phyloP scores from a whole-genome alignment of 2,329 filamentous ascomycete species.

The Tolypocladium inflatum region DNA sequence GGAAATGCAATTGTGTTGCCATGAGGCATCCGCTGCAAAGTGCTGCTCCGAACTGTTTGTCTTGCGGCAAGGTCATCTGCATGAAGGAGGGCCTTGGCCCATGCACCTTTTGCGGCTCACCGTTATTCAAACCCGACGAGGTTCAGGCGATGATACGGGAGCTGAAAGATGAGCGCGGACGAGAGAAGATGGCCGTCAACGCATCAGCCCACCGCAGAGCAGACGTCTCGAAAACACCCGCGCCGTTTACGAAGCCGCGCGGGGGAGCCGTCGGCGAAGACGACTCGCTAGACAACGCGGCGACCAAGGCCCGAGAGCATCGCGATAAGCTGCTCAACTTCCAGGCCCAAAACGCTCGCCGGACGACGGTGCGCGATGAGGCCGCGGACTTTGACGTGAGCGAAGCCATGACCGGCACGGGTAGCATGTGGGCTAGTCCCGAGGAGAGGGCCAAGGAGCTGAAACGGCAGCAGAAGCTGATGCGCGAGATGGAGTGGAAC shows the following conservation, averaged over 20 bases:
- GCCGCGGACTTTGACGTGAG: constrained; percentile 54
- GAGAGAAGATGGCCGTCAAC: constrained; percentile 77
- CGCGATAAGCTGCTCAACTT: constrained; percentile 72
- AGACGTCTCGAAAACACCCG: constrained; percentile 52
- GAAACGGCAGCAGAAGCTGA: constrained; percentile 74
- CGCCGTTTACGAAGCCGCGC: constrained; percentile 46
- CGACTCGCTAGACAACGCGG: constrained; percentile 41
- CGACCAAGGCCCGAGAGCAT: constrained; percentile 64
- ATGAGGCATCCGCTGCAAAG: constrained; percentile 77
- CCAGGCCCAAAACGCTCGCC: constrained; percentile 74
- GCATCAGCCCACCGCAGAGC: constrained; percentile 58
- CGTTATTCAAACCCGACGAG: constrained; percentile 62
- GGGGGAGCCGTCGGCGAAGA: constrained; percentile 17
- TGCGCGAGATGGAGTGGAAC: constrained; percentile 82
- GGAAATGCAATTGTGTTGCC: constrained; percentile 81
- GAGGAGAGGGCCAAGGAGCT: constrained; percentile 74
- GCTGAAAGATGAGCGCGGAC: constrained; percentile 74
- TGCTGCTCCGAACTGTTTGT: constrained; percentile 88
- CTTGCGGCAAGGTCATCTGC: constrained; percentile 91
- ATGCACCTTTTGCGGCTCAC: constrained; percentile 78
- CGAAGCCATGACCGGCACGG: constrained; percentile 32
- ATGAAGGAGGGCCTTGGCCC: constrained; percentile 88
- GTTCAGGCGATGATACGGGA: constrained; percentile 79
- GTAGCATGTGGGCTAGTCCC: constrained; percentile 70
- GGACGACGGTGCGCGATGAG: constrained; percentile 81